Base-by-base conservation (phyloP, 2,329 filamentous ascomycete genomes). In the Alternaria triticimaculans region DNA sequence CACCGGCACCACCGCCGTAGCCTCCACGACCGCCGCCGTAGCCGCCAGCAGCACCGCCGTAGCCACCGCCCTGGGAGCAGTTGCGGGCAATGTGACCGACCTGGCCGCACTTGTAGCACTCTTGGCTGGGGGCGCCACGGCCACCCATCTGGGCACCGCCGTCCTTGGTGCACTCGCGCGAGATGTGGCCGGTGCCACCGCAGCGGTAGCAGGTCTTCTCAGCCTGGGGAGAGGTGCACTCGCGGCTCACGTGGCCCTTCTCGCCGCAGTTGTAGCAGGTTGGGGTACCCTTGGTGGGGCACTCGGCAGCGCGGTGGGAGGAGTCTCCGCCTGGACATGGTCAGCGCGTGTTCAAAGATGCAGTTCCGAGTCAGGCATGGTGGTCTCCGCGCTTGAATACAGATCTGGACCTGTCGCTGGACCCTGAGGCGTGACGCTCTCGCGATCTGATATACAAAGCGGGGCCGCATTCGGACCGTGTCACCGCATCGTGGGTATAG, bases 91-190 rank as follows among this genome's bases (percentile, higher is more conserved):
- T 97, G 87, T 98, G 96, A 65, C 96, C 96, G 72, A 94, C 87
- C 86, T 97, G 92, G 68, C 94, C 94, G 84, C 96, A 99, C 91
- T 97, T 97, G 90, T 97, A 97, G 89, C 94, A 97, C 84, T 97
- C 86, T 76, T 83, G 82, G 67, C 84, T 82, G 63, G 80, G 83
- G 51, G 76, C 75, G 49, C 73, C 83, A 53, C 63, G 60, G 63
- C 82, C 84, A 62, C 79, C 77, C 60, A 80, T 78, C 65, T 81
- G 82, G 57, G 84, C 84, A 67, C 83, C 84, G 83, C 89, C 76
- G 62, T 83, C 76, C 71, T 80, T 78, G 65, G 82, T 84, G 85
- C 92, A 94, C 78, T 97, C 94, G 75, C 95, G 94, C 75, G 92
- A 96, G 81, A 97, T 92, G 87, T 98, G 95, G 67, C 94, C 95